phyloP scores from a whole-genome alignment of 2,329 filamentous ascomycete genomes.

The Ascochyta pisi region DNA sequence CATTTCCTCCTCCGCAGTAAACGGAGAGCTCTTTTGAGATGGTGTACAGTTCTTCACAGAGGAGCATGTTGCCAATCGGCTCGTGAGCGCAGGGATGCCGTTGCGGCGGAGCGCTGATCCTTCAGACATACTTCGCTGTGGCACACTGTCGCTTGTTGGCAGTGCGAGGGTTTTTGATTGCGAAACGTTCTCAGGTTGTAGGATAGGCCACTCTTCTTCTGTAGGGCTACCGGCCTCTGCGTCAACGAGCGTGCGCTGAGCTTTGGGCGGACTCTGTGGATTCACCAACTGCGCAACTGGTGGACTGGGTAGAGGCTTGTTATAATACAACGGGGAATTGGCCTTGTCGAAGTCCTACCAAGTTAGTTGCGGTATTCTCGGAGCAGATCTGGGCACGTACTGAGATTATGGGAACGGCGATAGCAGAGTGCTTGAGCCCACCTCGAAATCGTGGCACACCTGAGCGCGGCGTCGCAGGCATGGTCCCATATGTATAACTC shows the following conservation, averaged over 20 bases:
- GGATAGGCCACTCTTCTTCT: slow-evolving; percentile 36
- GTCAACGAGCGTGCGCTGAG: slow-evolving; percentile 49
- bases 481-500: background rate
- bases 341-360: slow-evolving; percentile 10
- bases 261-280: slow-evolving; percentile 43
- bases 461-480: background rate
- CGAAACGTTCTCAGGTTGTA: slow-evolving; percentile 33
- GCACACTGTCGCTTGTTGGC: background rate
- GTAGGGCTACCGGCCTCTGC: slow-evolving; percentile 45
- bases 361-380: slow-evolving; percentile 2
- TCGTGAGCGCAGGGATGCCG: background rate
- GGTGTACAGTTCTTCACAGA: background rate
- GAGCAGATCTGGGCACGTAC: background rate
- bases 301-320: slow-evolving; percentile 52
- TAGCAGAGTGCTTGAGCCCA: background rate
- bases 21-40: background rate
- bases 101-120: slow-evolving; percentile 1
- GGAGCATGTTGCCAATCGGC: background rate
- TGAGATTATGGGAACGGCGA: background rate
- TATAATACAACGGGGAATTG: slow-evolving; percentile 7
- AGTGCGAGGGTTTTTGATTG: background rate
- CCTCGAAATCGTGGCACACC: slow-evolving; percentile 5
- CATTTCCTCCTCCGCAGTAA: background rate
- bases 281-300: slow-evolving; percentile 44
- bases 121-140: slow-evolving; percentile 13